Percentiles rank a stretch among this genome's conserved stretches.
Evolutionary conservation across 805 yeast genomes (phyloP).

Genomic region (Cyberlindnera mississippiensis): DNA sequence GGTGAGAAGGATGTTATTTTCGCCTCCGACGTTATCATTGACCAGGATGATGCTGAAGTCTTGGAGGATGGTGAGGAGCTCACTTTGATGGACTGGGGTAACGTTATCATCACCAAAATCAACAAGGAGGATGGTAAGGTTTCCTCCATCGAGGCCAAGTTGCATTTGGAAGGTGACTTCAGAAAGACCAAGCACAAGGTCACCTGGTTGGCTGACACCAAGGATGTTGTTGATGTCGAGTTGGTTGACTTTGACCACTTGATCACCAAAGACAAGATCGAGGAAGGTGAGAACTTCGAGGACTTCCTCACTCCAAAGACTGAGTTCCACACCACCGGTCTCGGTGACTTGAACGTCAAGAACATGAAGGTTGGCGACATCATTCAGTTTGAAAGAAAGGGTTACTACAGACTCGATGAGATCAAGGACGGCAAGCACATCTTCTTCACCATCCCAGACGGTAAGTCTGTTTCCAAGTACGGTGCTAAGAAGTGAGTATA

Average conservation of each 20-base stretch:
- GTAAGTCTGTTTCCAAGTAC: conserved; percentile 74
- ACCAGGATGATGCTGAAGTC: conserved; percentile 79
- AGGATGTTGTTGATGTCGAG: conserved; percentile 66
- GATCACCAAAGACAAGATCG: conserved; percentile 91
- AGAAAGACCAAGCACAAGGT: conserved; percentile 91
- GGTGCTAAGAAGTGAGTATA: conserved; percentile 39
- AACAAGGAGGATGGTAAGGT: conserved; percentile 57
- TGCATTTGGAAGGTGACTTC: conserved; percentile 95
- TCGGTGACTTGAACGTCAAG: conserved; percentile 77
- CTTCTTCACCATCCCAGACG: conserved; percentile 94
- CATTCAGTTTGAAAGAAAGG: conserved; percentile 95
- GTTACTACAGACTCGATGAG: conserved; percentile 82
- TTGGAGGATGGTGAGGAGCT: conserved; percentile 83
- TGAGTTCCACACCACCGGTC: conserved; percentile 73
- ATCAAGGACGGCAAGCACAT: conserved; percentile 58
- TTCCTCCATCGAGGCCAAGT: conserved; percentile 63
- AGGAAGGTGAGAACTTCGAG: conserved; percentile 90
- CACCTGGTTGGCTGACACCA: conserved; percentile 89
- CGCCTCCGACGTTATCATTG: conserved; percentile 63
- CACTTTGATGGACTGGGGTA: conserved; percentile 99
- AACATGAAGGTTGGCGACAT: conserved; percentile 80
- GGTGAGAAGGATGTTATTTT: conserved; percentile 79
- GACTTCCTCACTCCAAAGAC: conserved; percentile 87
- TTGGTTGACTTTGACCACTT: conserved; percentile 91
- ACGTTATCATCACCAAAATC: conserved; percentile 72